Percentiles rank a stretch among this genome's conserved stretches.
These are phyloP conservation scores for Furcasterigmium sp. DNA, from an alignment of 2,329 filamentous ascomycete species.

Conservation along the genomic window DNA sequence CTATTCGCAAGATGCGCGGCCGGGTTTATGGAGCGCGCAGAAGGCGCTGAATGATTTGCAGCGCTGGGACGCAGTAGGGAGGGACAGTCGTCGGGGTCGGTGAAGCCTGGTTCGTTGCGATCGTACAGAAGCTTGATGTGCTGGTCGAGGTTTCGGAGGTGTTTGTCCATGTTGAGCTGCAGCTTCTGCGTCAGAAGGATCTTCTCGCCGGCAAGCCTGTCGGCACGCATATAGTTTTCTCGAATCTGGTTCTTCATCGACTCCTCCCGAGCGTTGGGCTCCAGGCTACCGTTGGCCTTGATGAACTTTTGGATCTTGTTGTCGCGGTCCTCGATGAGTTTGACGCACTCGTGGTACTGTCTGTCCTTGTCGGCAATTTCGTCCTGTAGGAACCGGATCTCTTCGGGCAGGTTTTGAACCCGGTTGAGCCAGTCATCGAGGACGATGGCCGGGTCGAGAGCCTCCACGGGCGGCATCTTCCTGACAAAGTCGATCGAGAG, in stretches of 20 bases:
- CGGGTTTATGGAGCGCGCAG: conserved; percentile 36
- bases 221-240: conserved; percentile 63
- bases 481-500: conserved; percentile 65
- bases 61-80: conserved; percentile 56
- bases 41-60: conserved; percentile 40
- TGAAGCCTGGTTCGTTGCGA: conserved; percentile 55
- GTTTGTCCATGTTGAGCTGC: conserved; percentile 54
- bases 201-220: conserved; percentile 71
- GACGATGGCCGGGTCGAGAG: conserved; percentile 61
- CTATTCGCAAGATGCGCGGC: conserved; percentile 26
- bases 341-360: conserved; percentile 62
- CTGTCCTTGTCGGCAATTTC: conserved; percentile 78
- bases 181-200: conserved; percentile 62
- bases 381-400: conserved; percentile 78
- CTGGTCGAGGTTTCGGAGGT: conserved; percentile 55
- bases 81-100: conserved; percentile 57
- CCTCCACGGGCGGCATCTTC: conserved; percentile 58
- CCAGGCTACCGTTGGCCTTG: conserved; percentile 68
- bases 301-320: conserved; percentile 76
- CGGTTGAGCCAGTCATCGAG: conserved; percentile 73
- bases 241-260: conserved; percentile 59
- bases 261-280: conserved; percentile 71
- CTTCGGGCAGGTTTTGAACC: conserved; percentile 74
- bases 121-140: conserved; percentile 60
- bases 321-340: conserved; percentile 67